These are phyloP conservation scores for Fusarium anguioides DNA, from an alignment of 2,329 filamentous ascomycete genomes.

Conservation along the genomic window DNA sequence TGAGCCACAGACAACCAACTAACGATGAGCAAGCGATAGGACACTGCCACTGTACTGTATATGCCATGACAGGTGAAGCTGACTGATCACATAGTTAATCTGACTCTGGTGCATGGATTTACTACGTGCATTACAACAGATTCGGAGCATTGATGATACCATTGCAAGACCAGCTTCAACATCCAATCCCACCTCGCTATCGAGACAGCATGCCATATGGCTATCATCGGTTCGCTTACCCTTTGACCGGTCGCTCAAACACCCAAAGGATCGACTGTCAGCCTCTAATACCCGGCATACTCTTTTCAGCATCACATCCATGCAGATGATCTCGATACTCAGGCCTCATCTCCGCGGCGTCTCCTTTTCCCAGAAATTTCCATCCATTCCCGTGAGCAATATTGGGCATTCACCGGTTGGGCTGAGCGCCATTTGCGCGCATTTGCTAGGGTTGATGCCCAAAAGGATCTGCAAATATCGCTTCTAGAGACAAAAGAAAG, in stretches of 20 bases:
- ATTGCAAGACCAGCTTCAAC: background rate
- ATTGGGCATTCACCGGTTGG: conserved; percentile 13
- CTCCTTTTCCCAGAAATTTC: background rate
- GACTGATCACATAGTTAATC: conserved; percentile 18
- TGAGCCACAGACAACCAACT: too few species aligned
- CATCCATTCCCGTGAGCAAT: conserved; percentile 7
- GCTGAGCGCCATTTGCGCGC: conserved; percentile 1
- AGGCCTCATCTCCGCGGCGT: conserved; percentile 14
- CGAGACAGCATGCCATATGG: background rate
- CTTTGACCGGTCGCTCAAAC: conserved; percentile 15
- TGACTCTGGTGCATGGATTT: background rate
- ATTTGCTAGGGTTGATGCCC: conserved; percentile 14
- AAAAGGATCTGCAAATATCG: conserved; percentile 28
- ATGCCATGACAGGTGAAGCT: background rate
- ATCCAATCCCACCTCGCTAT: background rate
- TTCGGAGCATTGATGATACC: background rate
- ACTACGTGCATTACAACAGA: conserved; percentile 7
- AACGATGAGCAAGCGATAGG: background rate
- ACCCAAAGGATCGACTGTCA: conserved; percentile 3
- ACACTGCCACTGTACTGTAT: background rate
- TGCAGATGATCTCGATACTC: conserved; percentile 1
- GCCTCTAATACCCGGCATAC: conserved; percentile 14
- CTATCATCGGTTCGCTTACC: conserved; percentile 2
- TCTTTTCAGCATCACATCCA: conserved; percentile 18
- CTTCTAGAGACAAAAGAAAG: conserved; percentile 11